These are phyloP conservation scores for Psilocybe mexicana DNA, from an alignment of 1,284 basidiomycete species.

Conservation along the genomic window DNA sequence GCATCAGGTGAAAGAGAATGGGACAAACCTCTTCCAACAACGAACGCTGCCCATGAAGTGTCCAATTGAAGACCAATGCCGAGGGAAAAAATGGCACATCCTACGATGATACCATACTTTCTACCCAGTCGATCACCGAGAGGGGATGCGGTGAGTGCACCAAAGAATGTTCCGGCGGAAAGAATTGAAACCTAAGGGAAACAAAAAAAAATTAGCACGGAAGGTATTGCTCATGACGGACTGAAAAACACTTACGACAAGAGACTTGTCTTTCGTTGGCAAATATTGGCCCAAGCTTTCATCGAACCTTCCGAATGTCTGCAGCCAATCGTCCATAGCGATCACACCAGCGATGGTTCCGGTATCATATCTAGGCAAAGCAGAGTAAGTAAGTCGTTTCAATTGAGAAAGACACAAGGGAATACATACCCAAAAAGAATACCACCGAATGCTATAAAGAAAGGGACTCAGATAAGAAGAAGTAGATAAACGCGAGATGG, in stretches of 20 bases:
- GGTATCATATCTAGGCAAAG: conserved; percentile 29
- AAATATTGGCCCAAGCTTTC: conserved; percentile 20
- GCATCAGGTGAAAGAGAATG: neutral
- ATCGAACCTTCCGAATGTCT: conserved; percentile 27
- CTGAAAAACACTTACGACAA: conserved; percentile 30
- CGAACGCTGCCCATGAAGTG: conserved; percentile 28
- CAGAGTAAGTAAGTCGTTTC: neutral
- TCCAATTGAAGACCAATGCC: conserved; percentile 34
- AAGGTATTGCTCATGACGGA: conserved; percentile 30
- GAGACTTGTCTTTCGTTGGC: conserved; percentile 29
- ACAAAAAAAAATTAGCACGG: conserved; percentile 1
- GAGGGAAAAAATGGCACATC: conserved; percentile 30
- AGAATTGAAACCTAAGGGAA: conserved; percentile 48
- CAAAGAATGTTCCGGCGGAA: conserved; percentile 59
- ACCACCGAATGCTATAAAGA: conserved; percentile 61
- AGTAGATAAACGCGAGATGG: neutral
- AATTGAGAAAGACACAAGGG: neutral
- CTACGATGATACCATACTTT: conserved; percentile 30
- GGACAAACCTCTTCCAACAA: conserved; percentile 27
- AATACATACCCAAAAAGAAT: conserved; percentile 57
- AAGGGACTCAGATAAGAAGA: neutral
- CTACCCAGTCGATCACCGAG: conserved; percentile 32
- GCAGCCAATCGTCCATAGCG: conserved; percentile 31
- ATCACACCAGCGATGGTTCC: conserved; percentile 34
- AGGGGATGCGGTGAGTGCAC: conserved; percentile 37